phyloP scores from a whole-genome alignment of 2,329 filamentous ascomycete genomes.

The Colletotrichum echinochloae region DNA sequence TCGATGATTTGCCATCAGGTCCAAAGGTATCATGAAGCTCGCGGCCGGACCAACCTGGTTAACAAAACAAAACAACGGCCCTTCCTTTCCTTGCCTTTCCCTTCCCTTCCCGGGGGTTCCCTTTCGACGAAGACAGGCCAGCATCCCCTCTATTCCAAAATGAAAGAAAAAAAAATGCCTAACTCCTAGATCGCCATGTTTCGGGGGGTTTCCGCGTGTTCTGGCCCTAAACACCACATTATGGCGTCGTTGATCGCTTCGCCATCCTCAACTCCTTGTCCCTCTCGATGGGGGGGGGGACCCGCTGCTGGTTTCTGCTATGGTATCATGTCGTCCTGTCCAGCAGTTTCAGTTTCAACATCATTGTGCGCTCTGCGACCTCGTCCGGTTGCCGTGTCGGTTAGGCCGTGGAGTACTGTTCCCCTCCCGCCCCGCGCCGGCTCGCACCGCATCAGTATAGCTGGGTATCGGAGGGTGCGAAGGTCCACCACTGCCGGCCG shows the following conservation, averaged over 20 bases:
- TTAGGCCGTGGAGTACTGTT: slow-evolving; percentile 49
- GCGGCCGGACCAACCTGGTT: slow-evolving; percentile 31
- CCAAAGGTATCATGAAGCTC: slow-evolving; percentile 41
- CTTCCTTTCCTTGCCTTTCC: too few species aligned
- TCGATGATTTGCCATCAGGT: slow-evolving; percentile 33
- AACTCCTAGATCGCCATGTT: slow-evolving; percentile 38
- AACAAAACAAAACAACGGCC: background rate
- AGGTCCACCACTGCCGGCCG: slow-evolving; percentile 52
- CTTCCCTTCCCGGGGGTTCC: slow-evolving; percentile 27
- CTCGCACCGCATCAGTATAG: slow-evolving; percentile 80
- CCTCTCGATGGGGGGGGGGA: background rate
- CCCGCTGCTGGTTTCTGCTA: slow-evolving; percentile 9
- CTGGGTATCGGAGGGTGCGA: slow-evolving; percentile 78
- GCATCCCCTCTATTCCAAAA: slow-evolving; percentile 37
- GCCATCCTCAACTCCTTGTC: slow-evolving; percentile 22
- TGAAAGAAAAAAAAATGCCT: slow-evolving; percentile 19
- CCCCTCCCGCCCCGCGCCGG: slow-evolving; percentile 62
- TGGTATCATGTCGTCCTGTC: slow-evolving; percentile 39
- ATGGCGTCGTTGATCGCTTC: slow-evolving; percentile 27
- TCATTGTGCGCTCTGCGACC: slow-evolving; percentile 42
- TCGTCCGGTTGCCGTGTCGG: slow-evolving; percentile 38
- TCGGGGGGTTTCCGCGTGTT: background rate
- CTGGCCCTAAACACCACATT: slow-evolving; percentile 25
- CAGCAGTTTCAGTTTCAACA: slow-evolving; percentile 34
- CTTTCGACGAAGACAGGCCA: slow-evolving; percentile 21